Base-by-base conservation (phyloP, 768 basidiomycete species). In the Phylloporus rhodoxanthus region DNA sequence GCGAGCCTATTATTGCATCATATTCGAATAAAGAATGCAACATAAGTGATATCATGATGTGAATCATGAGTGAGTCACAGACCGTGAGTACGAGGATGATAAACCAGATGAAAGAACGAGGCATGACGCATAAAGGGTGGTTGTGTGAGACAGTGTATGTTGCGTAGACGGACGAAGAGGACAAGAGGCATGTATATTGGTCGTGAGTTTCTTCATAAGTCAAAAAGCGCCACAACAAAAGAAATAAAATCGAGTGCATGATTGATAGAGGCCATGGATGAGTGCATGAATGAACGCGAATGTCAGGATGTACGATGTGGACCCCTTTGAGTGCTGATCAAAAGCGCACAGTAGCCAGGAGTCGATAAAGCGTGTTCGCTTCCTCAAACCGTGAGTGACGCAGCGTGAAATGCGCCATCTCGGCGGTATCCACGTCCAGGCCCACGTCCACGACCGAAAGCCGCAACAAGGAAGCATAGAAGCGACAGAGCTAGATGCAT, bases 371-470 rank as follows among this genome's bases (percentile, higher is more conserved):
- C 50, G 74, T 64, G 54, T 84, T 87, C 15, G 87, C 87, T 56
- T 90, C 87, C 61, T 87, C 85, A 50, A 88, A 82, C 3, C 82
- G 76, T 10, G 88, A 76, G 57, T 87, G 75, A 33, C 79, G 77
- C 42, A 91, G 72, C 38, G 80, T 80, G 57, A 91, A 91, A 61
- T 87, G 84, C 5, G 77, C 75, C 77, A 91, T 88, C 69, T 88
- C 88, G 5, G 84, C 76, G 0, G 82, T 78, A 60, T 91, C 86
- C 8, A 75, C 75, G 48, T 87, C 86, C n/a, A 72, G 73, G 7
- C 68, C 61, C 2, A 79, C 73, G 57, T 87, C 84, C 48, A 87
- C 75, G 59, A 89, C 77, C 43, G 68, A 68, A 8, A 79, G 71
- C 61, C 83, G 85, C 69, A 88, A 76, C 42, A 91, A 72, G 0